These are phyloP conservation scores for Coemansia sp. DNA, from an alignment of 192 early-diverging fungal genomes.

Conservation along the genomic window DNA sequence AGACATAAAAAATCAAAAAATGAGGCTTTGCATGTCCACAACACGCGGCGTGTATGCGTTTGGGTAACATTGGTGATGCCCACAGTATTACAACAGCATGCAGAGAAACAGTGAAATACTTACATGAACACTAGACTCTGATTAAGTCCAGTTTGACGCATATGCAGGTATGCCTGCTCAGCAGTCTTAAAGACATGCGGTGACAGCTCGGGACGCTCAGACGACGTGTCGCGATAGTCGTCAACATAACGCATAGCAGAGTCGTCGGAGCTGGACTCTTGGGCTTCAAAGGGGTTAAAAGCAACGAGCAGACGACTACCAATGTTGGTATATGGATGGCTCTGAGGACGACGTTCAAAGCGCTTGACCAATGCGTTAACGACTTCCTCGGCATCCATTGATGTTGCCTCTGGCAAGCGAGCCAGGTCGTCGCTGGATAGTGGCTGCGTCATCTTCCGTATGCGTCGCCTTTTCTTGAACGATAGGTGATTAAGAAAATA, in stretches of 20 bases:
- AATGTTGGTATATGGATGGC: conserved; percentile 68
- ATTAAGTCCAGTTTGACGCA: conserved; percentile 70
- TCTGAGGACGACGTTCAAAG: conserved; percentile 47
- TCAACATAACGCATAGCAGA: conserved; percentile 71
- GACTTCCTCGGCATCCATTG: conserved; percentile 46
- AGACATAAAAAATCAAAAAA: too few species aligned
- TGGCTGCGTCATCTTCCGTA: conserved; percentile 17
- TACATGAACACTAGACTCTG: conserved; percentile 66
- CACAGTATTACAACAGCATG: not conserved
- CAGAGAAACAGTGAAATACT: conserved; percentile 2
- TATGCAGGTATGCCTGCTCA: conserved; percentile 69
- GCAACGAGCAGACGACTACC: conserved; percentile 68
- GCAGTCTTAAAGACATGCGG: conserved; percentile 75
- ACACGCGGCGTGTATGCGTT: too few species aligned
- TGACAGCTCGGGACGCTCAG: conserved; percentile 40
- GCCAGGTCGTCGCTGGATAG: conserved; percentile 46
- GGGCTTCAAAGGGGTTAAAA: conserved; percentile 64
- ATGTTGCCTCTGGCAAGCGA: conserved; percentile 38
- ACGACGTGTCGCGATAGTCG: conserved; percentile 66
- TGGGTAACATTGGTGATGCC: not conserved
- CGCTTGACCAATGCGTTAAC: conserved; percentile 48
- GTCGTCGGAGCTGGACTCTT: conserved; percentile 59
- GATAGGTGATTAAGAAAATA: not conserved
- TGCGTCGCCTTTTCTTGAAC: not conserved
- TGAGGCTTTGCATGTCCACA: too few species aligned